A percentile compares a stretch with the other conserved stretches of the same genome.
Conservation (phyloP, 192 early-diverging fungal species). For the Podila minutissima region DNA sequence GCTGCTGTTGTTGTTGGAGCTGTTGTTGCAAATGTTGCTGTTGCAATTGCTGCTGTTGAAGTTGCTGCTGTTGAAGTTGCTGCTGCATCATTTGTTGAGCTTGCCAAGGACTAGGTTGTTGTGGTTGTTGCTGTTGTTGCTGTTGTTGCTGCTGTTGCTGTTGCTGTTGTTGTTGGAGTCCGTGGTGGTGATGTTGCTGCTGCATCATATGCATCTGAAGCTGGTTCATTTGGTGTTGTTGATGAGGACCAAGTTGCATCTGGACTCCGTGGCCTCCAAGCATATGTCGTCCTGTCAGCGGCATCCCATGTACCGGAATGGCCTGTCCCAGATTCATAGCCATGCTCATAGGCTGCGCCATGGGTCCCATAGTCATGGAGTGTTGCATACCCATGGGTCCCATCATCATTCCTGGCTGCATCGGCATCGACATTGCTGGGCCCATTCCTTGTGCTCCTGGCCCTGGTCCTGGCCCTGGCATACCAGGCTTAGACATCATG, state of each 20-base stretch:
- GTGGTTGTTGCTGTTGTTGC: background rate
- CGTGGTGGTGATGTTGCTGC: slow-evolving; percentile 16
- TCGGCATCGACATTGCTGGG: background rate
- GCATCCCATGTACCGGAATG: background rate
- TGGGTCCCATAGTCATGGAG: background rate
- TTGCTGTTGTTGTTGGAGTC: slow-evolving; percentile 1
- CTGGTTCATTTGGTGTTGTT: slow-evolving; percentile 29
- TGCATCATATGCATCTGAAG: slow-evolving; percentile 30
- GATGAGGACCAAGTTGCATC: slow-evolving; percentile 27
- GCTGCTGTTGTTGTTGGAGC: background rate
- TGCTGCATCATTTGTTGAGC: background rate
- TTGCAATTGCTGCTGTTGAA: background rate
- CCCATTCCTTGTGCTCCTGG: background rate
- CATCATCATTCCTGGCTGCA: background rate
- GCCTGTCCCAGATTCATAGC: background rate
- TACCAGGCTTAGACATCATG: background rate
- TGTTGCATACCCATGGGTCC: slow-evolving; percentile 9
- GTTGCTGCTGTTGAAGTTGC: background rate
- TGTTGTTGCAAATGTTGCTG: slow-evolving; percentile 3
- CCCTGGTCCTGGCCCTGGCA: background rate
- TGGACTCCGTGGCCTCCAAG: slow-evolving; percentile 4
- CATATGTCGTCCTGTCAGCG: slow-evolving; percentile 1
- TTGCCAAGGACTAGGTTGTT: background rate
- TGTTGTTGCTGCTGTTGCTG: slow-evolving; percentile 4
- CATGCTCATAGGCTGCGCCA: slow-evolving; percentile 2